phyloP scores from a whole-genome alignment of 2,329 filamentous ascomycete species.

The Penicillium vulpinum region DNA sequence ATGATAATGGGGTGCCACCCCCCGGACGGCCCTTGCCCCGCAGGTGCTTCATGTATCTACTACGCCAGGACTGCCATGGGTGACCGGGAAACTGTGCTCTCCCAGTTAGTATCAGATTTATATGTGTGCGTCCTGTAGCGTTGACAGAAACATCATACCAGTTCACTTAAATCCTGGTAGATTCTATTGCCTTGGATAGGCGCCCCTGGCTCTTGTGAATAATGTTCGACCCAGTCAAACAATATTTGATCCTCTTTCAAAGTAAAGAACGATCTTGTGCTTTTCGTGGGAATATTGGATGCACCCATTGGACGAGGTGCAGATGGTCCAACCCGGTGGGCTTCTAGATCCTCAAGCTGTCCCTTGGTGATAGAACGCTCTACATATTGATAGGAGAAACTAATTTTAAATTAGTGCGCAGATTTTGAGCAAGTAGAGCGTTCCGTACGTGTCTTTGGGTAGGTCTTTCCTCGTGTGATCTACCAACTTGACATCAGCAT shows the following conservation, averaged over 20 bases:
- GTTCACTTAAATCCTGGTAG: constrained; percentile 45
- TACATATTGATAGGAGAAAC: constrained; percentile 60
- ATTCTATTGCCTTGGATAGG: constrained; percentile 44
- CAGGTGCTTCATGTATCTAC: constrained; percentile 48
- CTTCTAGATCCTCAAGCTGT: constrained; percentile 49
- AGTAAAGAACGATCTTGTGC: constrained; percentile 38
- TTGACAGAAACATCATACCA: constrained; percentile 29
- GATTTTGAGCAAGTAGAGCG: background rate
- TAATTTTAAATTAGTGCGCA: constrained; percentile 20
- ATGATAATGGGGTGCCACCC: constrained; percentile 12
- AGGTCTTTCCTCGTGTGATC: constrained; percentile 56
- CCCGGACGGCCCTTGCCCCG: constrained; percentile 39
- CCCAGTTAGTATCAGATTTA: background rate
- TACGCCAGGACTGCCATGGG: constrained; percentile 52
- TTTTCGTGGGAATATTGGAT: constrained; percentile 36
- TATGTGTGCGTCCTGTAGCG: background rate
- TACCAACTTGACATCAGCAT: constrained; percentile 60
- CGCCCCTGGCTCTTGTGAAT: constrained; percentile 33
- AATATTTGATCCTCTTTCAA: constrained; percentile 48
- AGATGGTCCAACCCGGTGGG: constrained; percentile 50
- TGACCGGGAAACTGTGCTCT: constrained; percentile 44
- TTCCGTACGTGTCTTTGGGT: constrained; percentile 50
- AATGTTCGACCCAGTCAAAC: constrained; percentile 46
- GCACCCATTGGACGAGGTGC: constrained; percentile 48
- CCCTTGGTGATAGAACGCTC: constrained; percentile 55